Evolutionary conservation across 176 grass and related monocot species (phyloP), one percentile per base, ranked within the genome.

Genomic region (Musa acuminata): DNA sequence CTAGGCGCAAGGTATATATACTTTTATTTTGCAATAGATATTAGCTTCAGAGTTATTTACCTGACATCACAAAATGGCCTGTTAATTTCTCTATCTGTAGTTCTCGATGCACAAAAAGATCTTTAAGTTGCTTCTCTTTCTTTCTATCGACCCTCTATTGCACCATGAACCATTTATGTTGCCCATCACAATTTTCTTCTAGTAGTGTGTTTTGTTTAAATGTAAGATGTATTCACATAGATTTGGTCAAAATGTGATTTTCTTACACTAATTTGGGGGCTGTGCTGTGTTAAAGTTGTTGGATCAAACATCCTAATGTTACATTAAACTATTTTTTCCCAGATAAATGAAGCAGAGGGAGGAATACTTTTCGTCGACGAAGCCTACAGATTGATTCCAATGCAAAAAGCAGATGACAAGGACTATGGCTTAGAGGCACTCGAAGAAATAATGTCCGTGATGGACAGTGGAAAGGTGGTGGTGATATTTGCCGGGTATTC

Each of bases 361-460:
- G 95, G 90, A 35, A 91, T 99, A 83, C 78, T 98, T 62, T 93
- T 99, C 3, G 90, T 99, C 10, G 95, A 99, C 69, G 95, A 99
- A 88, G 95, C 95, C 76, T 99, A 99, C 66, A 91, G 95, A 79
- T 82, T 99, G 80, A 89, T 99, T 82, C 90, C 88, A 58, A 85
- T 78, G 79, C 92, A 96, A 78, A 91, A 91, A 83, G 76, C 94
- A 0, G 84, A 99, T 67, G 95, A 94, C 77, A 99, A 94, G 84
- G 95, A 99, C 78, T 99, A 99, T 75, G 95, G 95, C 76, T 65
- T 99, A 77, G 95, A 99, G 79, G 95, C 95, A 54, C 72, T 99
- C 79, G 95, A 99, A 86, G 95, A 99, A 80, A 99, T 99, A 66
- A 99, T 99, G 90, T 94, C 90, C 16, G 84, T 99, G 48, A 99